Conservation (phyloP, 768 basidiomycete genomes). For the Myochromella boudieri region DNA sequence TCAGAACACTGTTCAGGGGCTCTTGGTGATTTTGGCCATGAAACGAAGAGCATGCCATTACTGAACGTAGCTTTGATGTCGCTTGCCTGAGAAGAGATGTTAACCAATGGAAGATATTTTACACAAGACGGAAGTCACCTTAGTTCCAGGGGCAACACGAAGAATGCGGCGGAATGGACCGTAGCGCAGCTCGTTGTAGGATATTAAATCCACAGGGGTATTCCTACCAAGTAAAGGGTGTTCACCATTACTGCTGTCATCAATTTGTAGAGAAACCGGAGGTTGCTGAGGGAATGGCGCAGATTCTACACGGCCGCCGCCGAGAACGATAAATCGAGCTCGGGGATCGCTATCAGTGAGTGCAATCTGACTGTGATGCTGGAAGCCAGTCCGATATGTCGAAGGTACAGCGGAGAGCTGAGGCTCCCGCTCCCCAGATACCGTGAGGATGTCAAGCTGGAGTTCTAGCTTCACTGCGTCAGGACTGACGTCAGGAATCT, state of each 20-base stretch:
- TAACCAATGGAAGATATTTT: background rate
- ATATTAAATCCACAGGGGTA: no score
- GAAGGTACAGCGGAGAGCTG: conserved; percentile 11
- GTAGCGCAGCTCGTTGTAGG: conserved; percentile 38
- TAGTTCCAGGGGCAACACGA: conserved; percentile 34
- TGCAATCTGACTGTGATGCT: conserved; percentile 8
- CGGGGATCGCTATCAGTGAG: conserved; percentile 4
- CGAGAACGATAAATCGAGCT: conserved; percentile 13
- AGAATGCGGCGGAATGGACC: conserved; percentile 42
- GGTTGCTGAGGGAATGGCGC: background rate
- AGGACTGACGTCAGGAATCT: conserved; percentile 44
- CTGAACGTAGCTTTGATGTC: conserved; percentile 10
- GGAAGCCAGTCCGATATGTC: conserved; percentile 10
- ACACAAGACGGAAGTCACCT: conserved; percentile 26
- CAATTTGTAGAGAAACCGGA: background rate
- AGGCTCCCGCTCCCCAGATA: conserved; percentile 32
- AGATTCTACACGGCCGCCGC: conserved; percentile 11
- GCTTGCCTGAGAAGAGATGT: conserved; percentile 2
- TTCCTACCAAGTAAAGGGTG: no score
- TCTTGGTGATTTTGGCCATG: conserved; percentile 10
- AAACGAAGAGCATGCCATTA: conserved; percentile 16
- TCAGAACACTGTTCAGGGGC: background rate
- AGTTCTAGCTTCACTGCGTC: conserved; percentile 34
- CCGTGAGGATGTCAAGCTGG: conserved; percentile 30
- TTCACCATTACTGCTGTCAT: background rate